Evolutionary conservation across 2,329 filamentous ascomycete genomes (phyloP), one percentile per base, ranked within the genome.

Genomic region (Botryotinia convoluta): DNA sequence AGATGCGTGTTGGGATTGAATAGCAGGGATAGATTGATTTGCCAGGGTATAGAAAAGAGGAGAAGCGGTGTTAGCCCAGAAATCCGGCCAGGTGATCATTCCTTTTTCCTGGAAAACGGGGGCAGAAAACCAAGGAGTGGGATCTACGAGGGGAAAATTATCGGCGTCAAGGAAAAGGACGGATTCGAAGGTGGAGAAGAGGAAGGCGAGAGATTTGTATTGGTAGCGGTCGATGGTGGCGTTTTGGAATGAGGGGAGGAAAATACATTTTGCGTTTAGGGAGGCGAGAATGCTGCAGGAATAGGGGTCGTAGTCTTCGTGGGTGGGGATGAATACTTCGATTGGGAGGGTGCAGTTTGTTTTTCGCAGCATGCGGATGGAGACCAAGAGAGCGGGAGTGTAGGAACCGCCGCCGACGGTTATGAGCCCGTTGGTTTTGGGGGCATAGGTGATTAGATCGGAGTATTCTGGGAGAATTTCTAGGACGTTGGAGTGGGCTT

Each of bases 131-230:
- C 86, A 77, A 5, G 76, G 62, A 20, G 84, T 82, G 0, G 85
- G 85, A 35, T 82, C 79, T 9, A 81, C 77, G 4, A 86, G 72
- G 1, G 85, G 83, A 54, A 86, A 84, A 59, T 82, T 82, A 68
- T 86, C 85, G 2, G 84, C 84, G 72, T 87, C 85, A 26, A 87
- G 78, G 76, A 85, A 86, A 8, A 87, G 80, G 16, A 86, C 81
- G 39, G 85, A 81, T 74, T 85, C 83, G 71, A 87, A 87, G 0
- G 84, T 84, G 12, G 84, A 86, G 76, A 86, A 85, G 9, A 87
- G 79, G 77, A 87, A 83, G 1, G 85, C 83, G 48, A 87, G 83
- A 1, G 82, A 79, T 75, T 87, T 87, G 77, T 84, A 82, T 75
- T 86, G 85, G 77, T 84, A 87, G 54, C 83, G 81, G 26, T 80